A percentile compares a stretch with the other conserved stretches of the same genome.
Conservation (phyloP, 768 basidiomycete species). For the Zangia roseola region DNA sequence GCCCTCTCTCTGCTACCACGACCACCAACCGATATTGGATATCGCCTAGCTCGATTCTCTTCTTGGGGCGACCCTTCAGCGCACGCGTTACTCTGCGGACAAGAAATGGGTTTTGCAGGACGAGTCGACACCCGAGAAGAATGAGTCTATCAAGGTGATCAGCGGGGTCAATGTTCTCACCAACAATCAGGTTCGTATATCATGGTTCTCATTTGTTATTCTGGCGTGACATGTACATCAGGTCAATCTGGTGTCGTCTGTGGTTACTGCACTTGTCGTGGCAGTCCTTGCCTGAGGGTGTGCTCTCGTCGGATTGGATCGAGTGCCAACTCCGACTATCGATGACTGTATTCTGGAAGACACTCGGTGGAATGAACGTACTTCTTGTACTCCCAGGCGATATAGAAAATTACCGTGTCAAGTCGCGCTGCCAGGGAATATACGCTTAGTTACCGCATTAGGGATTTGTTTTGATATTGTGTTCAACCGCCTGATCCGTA, state of each 20-base stretch:
- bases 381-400: conserved; percentile 1
- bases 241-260: conserved; percentile 47
- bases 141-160: conserved; percentile 54
- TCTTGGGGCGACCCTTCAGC: conserved; percentile 84
- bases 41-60: conserved; percentile 70
- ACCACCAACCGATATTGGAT: neutral
- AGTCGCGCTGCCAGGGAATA: neutral
- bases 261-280: conserved; percentile 36
- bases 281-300: conserved; percentile 33
- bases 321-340: neutral
- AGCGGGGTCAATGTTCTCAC: conserved; percentile 67
- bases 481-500: conserved; percentile 13
- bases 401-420: neutral
- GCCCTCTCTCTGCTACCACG: neutral
- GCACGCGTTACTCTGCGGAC: conserved; percentile 66
- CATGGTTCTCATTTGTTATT: neutral
- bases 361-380: neutral
- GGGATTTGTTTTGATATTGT: conserved; percentile 11
- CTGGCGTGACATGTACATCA: conserved; percentile 6
- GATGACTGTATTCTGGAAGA: too few relatives aligned
- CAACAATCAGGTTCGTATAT: conserved; percentile 72
- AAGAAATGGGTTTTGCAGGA: conserved; percentile 67
- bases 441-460: conserved; percentile 23
- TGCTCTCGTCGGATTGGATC: too few relatives aligned
- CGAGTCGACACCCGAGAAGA: conserved; percentile 32